These are phyloP conservation scores for Sherardia arvensis DNA, from an alignment of 257 asterid genomes.

Conservation along the genomic window DNA sequence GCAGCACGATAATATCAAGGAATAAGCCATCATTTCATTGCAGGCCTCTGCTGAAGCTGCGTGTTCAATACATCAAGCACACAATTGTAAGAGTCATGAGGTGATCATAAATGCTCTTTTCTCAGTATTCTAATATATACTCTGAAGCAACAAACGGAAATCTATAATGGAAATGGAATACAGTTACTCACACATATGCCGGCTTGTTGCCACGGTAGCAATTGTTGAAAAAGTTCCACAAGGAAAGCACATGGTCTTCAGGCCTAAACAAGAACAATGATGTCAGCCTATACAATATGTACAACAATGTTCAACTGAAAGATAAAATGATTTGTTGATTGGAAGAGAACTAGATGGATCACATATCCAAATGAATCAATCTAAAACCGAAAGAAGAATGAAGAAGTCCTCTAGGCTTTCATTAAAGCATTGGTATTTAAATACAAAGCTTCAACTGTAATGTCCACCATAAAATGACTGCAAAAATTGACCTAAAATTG, in stretches of 20 bases:
- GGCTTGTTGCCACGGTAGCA: constrained; percentile 58
- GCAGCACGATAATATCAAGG: constrained; percentile 80
- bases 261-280: constrained; percentile 39
- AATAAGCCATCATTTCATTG: constrained; percentile 84
- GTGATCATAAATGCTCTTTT: neutral
- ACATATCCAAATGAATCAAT: neutral
- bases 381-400: neutral
- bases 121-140: neutral
- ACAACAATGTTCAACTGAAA: neutral
- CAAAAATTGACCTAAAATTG: neutral
- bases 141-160: neutral
- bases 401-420: neutral
- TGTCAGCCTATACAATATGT: neutral
- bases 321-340: neutral
- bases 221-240: constrained; percentile 76
- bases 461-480: neutral
- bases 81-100: neutral
- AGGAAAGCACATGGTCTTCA: constrained; percentile 63
- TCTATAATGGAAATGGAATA: neutral
- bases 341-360: neutral
- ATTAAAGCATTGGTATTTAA: neutral
- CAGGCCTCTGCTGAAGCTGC: constrained; percentile 84
- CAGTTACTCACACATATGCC: constrained; percentile 63
- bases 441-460: neutral
- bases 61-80: constrained; percentile 16